Percentiles rank a stretch among this genome's conserved stretches.
Evolutionary conservation across 192 early-diverging fungal species (phyloP).

Genomic region (Coemansia furcata): DNA sequence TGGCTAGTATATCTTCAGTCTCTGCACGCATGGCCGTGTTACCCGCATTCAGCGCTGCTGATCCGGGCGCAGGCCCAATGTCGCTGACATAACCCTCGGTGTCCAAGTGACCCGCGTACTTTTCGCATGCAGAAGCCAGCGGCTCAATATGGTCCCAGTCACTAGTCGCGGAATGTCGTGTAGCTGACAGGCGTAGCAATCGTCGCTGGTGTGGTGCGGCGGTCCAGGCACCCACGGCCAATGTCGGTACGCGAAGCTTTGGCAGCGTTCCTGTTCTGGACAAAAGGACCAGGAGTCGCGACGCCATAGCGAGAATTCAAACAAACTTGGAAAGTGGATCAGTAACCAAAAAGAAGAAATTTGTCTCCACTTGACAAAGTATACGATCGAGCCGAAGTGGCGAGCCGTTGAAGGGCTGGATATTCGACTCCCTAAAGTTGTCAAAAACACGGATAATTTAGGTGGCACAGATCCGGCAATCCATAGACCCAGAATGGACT

Average conservation of each 20-base stretch:
- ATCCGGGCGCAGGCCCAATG: neutral
- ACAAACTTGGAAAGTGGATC: neutral
- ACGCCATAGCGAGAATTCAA: slow-evolving; percentile 5
- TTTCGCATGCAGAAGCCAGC: neutral
- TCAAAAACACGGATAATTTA: too few relatives aligned
- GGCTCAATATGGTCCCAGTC: slow-evolving; percentile 2
- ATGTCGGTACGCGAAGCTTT: neutral
- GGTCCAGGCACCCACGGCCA: neutral
- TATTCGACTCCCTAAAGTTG: neutral
- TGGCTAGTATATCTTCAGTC: slow-evolving; percentile 12
- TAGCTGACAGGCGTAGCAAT: neutral
- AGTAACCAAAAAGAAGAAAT: too few relatives aligned
- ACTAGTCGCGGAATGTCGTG: neutral
- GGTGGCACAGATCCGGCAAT: neutral
- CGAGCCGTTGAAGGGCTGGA: neutral
- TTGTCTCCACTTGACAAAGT: too few relatives aligned
- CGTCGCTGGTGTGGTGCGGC: neutral
- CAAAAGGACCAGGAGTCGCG: neutral
- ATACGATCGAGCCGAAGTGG: neutral
- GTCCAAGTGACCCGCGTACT: neutral
- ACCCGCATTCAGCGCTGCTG: neutral
- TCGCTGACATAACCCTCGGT: neutral
- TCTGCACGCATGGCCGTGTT: neutral
- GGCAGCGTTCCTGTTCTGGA: slow-evolving; percentile 4
- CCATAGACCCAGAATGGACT: neutral